Evolutionary conservation across 176 grass and related monocot genomes (phyloP).

Genomic region (Aegilops longissima): DNA sequence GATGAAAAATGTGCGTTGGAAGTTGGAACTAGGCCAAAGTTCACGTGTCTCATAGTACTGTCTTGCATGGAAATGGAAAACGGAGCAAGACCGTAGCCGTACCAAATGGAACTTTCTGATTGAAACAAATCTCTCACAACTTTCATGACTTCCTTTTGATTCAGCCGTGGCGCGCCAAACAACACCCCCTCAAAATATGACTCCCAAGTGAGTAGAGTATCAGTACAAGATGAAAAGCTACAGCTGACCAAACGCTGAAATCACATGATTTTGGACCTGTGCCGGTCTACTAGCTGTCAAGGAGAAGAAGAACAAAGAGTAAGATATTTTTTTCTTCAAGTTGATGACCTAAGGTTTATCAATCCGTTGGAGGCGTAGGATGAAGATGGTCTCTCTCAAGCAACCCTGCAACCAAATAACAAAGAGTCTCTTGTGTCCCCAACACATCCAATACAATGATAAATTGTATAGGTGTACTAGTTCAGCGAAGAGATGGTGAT

Average conservation of each 20-base stretch:
- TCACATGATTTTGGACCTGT: background rate
- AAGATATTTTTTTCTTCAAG: too few relatives aligned
- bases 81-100: background rate
- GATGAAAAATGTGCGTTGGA: background rate
- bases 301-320: background rate
- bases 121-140: background rate
- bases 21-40: background rate
- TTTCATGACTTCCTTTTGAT: background rate
- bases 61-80: background rate
- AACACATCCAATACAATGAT: too few relatives aligned
- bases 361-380: too few relatives aligned
- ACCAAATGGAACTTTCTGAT: background rate
- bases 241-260: conserved; percentile 36
- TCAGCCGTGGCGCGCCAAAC: background rate
- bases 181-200: background rate
- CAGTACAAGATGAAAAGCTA: conserved; percentile 18
- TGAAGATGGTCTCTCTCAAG: too few relatives aligned
- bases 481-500: too few relatives aligned
- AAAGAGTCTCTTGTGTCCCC: too few relatives aligned
- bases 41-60: background rate
- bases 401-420: too few relatives aligned
- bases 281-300: background rate
- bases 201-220: background rate
- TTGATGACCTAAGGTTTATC: too few relatives aligned
- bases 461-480: too few relatives aligned